Evolutionary conservation across 192 early-diverging fungal genomes (phyloP).

Genomic region (Rhizoclosmatium sp.): DNA sequence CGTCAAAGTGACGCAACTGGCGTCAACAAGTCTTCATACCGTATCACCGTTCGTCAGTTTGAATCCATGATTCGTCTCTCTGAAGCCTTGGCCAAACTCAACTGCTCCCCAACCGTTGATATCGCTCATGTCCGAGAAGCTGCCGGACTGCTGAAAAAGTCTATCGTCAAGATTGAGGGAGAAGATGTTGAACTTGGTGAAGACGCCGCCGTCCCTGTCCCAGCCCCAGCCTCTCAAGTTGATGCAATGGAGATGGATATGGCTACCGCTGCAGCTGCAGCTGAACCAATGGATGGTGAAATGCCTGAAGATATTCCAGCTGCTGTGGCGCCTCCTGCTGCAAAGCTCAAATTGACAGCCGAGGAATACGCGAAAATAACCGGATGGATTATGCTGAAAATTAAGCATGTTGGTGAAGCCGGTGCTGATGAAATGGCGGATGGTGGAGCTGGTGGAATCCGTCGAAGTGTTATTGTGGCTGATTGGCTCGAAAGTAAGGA

Average conservation of each 20-base stretch:
- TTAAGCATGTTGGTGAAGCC: constrained; percentile 1
- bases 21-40: constrained; percentile 70
- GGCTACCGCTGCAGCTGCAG: background rate
- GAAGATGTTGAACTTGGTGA: constrained; percentile 61
- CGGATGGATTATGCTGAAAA: constrained; percentile 48
- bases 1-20: constrained; percentile 86
- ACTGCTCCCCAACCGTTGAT: constrained; percentile 71
- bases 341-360: constrained; percentile 46
- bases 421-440: background rate
- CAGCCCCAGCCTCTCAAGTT: constrained; percentile 4
- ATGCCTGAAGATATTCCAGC: background rate
- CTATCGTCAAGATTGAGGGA: constrained; percentile 74
- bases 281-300: background rate
- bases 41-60: constrained; percentile 96
- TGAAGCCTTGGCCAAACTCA: constrained; percentile 91
- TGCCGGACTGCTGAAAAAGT: constrained; percentile 80
- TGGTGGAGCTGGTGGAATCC: constrained; percentile 44
- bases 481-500: constrained; percentile 78
- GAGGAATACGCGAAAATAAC: constrained; percentile 61
- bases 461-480: constrained; percentile 65
- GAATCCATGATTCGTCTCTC: constrained; percentile 96
- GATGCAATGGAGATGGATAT: constrained; percentile 51
- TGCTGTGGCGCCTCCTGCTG: constrained; percentile 9
- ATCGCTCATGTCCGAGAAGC: constrained; percentile 85
- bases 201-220: constrained; percentile 36